phyloP scores from a whole-genome alignment of 78 protist species.

The Polysphondylium violaceum region DNA sequence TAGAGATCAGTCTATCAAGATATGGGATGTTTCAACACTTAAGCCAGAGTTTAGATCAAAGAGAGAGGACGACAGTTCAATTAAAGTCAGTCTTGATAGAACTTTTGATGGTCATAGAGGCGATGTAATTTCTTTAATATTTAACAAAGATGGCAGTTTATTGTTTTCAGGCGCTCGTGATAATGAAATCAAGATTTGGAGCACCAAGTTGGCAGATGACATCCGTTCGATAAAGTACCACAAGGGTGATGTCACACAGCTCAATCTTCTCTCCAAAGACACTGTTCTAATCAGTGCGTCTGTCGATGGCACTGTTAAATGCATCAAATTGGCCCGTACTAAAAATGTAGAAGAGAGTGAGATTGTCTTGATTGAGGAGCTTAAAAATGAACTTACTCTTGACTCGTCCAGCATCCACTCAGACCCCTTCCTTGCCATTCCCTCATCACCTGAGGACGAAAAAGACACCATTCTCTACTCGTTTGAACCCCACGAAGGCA shows the following conservation, averaged over 20 bases:
- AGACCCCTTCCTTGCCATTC: neutral
- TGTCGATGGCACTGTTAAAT: conserved; percentile 21
- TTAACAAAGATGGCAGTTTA: neutral
- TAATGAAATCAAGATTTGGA: conserved; percentile 36
- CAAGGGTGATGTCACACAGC: conserved; percentile 5
- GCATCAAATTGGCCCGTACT: neutral
- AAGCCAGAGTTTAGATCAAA: neutral
- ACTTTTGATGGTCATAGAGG: conserved; percentile 32
- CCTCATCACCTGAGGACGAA: neutral
- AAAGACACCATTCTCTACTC: neutral
- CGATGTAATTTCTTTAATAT: conserved; percentile 1
- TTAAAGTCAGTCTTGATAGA: neutral
- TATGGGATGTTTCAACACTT: conserved; percentile 15
- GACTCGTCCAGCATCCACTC: neutral
- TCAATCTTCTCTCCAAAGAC: neutral
- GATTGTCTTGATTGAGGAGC: neutral
- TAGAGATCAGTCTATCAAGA: conserved; percentile 6
- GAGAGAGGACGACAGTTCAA: conserved; percentile 12
- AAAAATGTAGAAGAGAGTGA: neutral
- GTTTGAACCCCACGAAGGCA: conserved; percentile 7
- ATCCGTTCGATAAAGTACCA: conserved; percentile 1
- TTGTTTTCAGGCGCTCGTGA: conserved; percentile 21
- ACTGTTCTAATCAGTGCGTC: conserved; percentile 1
- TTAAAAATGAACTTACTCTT: neutral
- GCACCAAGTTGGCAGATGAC: neutral